Conservation (phyloP, 106 monocot species). For the Apostasia ramifera region DNA sequence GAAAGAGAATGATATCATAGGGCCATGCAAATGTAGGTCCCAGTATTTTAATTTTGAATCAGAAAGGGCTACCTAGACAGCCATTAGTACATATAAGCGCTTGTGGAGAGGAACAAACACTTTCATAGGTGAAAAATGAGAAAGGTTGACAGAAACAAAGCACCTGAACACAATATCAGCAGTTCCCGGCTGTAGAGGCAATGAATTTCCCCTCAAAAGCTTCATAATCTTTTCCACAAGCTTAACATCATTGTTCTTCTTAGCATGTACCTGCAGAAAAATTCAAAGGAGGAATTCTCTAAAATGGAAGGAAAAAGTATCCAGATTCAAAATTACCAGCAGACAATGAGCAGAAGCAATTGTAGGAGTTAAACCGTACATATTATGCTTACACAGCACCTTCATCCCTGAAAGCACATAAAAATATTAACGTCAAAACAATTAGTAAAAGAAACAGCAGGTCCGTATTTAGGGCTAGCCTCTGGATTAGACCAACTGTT, state of each 20-base stretch:
- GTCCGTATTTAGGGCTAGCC: too few relatives aligned
- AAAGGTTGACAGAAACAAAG: neutral
- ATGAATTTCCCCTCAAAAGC: constrained; percentile 44
- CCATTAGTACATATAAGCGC: too few relatives aligned
- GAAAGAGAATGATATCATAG: neutral
- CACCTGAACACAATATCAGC: constrained; percentile 96
- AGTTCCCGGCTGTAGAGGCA: constrained; percentile 86
- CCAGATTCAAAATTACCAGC: constrained; percentile 42
- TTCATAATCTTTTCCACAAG: constrained; percentile 73
- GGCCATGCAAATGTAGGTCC: too few relatives aligned
- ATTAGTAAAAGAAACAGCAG: neutral
- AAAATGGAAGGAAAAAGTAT: constrained; percentile 3
- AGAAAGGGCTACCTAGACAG: too few relatives aligned
- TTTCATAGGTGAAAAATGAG: neutral
- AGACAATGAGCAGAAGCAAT: constrained; percentile 85
- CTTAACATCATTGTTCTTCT: constrained; percentile 55
- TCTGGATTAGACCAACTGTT: too few relatives aligned
- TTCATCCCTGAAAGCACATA: constrained; percentile 52
- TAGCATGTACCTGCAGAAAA: constrained; percentile 62
- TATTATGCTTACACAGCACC: constrained; percentile 92
- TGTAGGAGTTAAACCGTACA: constrained; percentile 81
- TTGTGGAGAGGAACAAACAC: neutral
- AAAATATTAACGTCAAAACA: constrained; percentile 2
- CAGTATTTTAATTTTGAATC: too few relatives aligned
- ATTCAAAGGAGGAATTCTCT: neutral